Evolutionary conservation across 2,329 filamentous ascomycete species (phyloP).

Genomic region (Paradendryphiella salina): DNA sequence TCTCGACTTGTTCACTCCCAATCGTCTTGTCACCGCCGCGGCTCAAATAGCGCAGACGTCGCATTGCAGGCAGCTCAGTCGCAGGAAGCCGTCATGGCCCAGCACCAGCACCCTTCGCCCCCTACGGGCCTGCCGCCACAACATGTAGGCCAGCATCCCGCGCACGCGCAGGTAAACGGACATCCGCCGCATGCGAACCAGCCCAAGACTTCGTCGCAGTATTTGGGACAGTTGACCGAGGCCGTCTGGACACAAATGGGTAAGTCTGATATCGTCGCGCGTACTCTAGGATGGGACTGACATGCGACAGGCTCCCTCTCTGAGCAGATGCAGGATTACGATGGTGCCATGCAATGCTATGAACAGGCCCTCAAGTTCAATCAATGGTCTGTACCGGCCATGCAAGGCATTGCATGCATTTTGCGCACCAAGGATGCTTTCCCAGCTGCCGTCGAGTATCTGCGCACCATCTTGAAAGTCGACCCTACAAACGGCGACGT

Average conservation of each 20-base stretch:
- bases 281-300: constrained; percentile 18
- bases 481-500: constrained; percentile 90
- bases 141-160: constrained; percentile 68
- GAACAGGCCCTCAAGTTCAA: constrained; percentile 89
- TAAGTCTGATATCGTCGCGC: constrained; percentile 52
- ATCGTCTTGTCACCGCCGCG: constrained; percentile 15
- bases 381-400: constrained; percentile 81
- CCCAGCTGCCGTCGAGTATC: constrained; percentile 88
- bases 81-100: constrained; percentile 58
- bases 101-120: constrained; percentile 77
- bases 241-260: constrained; percentile 90
- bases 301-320: constrained; percentile 70
- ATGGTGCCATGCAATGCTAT: constrained; percentile 87
- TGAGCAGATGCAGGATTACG: constrained; percentile 83
- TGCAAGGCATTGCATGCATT: constrained; percentile 93
- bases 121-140: constrained; percentile 72
- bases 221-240: constrained; percentile 80
- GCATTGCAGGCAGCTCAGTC: constrained; percentile 13
- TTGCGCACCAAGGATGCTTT: constrained; percentile 91
- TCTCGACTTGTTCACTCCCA: constrained; percentile 9
- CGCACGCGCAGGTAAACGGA: constrained; percentile 61
- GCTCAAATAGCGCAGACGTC: constrained; percentile 17
- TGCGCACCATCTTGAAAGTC: constrained; percentile 87
- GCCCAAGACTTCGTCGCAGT: constrained; percentile 69
- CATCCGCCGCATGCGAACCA: constrained; percentile 60